A percentile compares a stretch with the other conserved stretches of the same genome.
Conservation (phyloP, 768 basidiomycete genomes). For the Kwoniella dendrophila region DNA sequence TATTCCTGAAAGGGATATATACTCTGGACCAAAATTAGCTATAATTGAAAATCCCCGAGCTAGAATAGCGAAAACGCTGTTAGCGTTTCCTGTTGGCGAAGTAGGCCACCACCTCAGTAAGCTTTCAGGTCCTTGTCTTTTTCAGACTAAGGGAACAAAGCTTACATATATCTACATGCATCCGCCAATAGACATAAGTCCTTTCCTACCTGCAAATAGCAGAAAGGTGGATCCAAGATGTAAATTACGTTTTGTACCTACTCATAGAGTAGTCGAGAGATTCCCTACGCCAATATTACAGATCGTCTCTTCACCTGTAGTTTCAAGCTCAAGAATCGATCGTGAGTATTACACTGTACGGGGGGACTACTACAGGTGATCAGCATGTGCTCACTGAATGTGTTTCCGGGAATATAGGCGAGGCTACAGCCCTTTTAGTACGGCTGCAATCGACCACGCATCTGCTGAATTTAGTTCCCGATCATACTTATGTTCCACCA, state of each 20-base stretch:
- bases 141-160: neutral
- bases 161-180: neutral
- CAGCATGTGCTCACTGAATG: no score
- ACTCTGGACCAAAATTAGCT: conserved; percentile 19
- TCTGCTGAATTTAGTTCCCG: conserved; percentile 32
- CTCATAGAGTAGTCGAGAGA: conserved; percentile 22
- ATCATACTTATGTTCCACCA: conserved; percentile 26
- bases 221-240: conserved; percentile 8
- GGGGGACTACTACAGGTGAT: no score
- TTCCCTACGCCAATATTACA: conserved; percentile 41
- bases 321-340: conserved; percentile 29
- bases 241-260: conserved; percentile 24
- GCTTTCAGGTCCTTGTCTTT: neutral
- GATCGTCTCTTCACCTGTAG: conserved; percentile 29
- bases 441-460: conserved; percentile 34
- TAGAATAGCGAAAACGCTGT: conserved; percentile 16
- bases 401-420: no score
- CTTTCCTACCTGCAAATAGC: conserved; percentile 22
- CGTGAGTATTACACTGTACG: conserved; percentile 24
- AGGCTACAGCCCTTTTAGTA: conserved; percentile 27
- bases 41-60: conserved; percentile 20
- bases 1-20: conserved; percentile 15
- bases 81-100: conserved; percentile 29
- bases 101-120: conserved; percentile 34
- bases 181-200: conserved; percentile 22